A percentile compares a stretch with the other conserved stretches of the same genome.
Evolutionary conservation across 495 filamentous ascomycete species (phyloP).

Genomic region (Thermochaetoides thermophila): DNA sequence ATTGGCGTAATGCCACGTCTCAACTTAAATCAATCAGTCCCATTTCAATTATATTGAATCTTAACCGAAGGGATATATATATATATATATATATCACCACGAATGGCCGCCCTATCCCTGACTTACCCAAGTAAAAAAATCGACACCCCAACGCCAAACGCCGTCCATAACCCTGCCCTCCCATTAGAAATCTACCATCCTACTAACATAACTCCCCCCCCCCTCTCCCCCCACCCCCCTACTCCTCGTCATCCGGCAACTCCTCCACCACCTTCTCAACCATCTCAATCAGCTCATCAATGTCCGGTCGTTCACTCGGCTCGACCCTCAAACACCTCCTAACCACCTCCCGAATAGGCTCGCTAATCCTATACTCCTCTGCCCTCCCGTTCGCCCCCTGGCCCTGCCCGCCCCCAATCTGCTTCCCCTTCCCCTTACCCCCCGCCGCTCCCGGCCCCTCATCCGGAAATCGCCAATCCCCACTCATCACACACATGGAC

Average conservation of each 20-base stretch:
- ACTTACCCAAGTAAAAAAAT: no score
- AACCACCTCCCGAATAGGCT: conserved; percentile 70
- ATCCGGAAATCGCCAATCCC: conserved; percentile 89
- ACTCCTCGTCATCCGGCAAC: conserved; percentile 52
- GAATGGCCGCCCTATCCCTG: no score
- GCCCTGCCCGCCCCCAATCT: conserved; percentile 22
- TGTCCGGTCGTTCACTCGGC: conserved; percentile 76
- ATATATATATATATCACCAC: no score
- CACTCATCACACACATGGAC: conserved; percentile 78
- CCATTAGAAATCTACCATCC: no score
- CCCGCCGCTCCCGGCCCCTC: conserved; percentile 44
- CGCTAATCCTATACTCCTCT: conserved; percentile 39
- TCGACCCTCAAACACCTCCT: conserved; percentile 84
- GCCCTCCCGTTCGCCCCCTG: conserved; percentile 6
- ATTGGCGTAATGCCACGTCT: no score
- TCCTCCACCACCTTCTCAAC: conserved; percentile 60
- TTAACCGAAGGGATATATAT: no score
- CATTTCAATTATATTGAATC: no score
- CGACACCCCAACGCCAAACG: no score
- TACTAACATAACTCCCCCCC: no score
- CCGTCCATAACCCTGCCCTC: no score
- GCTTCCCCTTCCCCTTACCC: conserved; percentile 35
- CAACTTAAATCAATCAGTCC: no score
- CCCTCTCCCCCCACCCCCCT: no score
- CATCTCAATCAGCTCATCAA: conserved; percentile 72